Percentiles rank a stretch among this genome's conserved stretches.
phyloP scores from a whole-genome alignment of 768 basidiomycete genomes.

The Podaxis mareebaensis region DNA sequence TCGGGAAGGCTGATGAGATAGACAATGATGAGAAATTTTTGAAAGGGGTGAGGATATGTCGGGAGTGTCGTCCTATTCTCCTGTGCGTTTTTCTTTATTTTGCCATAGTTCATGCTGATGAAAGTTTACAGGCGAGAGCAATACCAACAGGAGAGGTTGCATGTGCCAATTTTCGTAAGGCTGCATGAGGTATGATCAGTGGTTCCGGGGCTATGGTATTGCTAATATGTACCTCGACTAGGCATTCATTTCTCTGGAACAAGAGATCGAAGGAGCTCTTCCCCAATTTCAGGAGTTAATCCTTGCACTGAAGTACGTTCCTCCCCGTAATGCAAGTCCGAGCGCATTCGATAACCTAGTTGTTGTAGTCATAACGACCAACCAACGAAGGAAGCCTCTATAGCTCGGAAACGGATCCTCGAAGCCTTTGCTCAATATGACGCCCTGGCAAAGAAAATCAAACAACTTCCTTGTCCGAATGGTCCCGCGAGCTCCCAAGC shows the following conservation, averaged over 20 bases:
- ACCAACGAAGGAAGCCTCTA: conserved; percentile 66
- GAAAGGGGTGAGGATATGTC: conserved; percentile 86
- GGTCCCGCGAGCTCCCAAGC: conserved; percentile 75
- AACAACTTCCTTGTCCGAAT: conserved; percentile 61
- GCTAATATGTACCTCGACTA: conserved; percentile 27
- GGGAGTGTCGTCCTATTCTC: conserved; percentile 77
- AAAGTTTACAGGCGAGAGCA: conserved; percentile 65
- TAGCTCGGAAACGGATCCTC: conserved; percentile 77
- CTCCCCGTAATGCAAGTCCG: background rate
- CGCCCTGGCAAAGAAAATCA: conserved; percentile 81
- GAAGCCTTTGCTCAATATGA: conserved; percentile 91
- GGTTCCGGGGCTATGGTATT: background rate
- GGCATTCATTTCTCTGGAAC: conserved; percentile 74
- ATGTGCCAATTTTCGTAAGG: conserved; percentile 61
- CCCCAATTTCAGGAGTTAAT: conserved; percentile 90
- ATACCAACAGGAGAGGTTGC: conserved; percentile 62
- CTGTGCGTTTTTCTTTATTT: conserved; percentile 50
- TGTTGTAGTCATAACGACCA: conserved; percentile 42
- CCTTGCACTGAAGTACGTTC: conserved; percentile 60
- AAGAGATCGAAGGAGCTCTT: conserved; percentile 85
- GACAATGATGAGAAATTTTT: conserved; percentile 81
- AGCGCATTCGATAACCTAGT: background rate
- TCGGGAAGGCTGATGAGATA: conserved; percentile 38
- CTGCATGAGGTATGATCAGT: conserved; percentile 64
- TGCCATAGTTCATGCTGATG: conserved; percentile 5